Evolutionary conservation across 495 filamentous ascomycete genomes (phyloP).

Genomic region (Aspergillus biplanus): DNA sequence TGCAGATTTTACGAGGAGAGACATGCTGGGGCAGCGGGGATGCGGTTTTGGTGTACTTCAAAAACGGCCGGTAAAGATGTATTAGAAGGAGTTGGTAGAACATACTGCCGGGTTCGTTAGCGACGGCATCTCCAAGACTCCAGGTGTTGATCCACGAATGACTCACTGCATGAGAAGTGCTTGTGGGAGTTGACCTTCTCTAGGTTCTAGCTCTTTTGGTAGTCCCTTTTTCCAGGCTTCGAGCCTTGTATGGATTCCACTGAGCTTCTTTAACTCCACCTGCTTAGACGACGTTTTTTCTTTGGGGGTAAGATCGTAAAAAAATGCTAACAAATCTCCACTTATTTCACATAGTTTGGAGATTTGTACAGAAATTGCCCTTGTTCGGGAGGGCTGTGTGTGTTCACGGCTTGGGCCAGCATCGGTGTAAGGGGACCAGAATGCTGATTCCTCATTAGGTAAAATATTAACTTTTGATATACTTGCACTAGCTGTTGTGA

Average conservation of each 20-base stretch:
- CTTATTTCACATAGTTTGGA: slow-evolving; percentile 89
- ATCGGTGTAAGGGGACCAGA: slow-evolving; percentile 91
- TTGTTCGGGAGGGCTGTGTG: slow-evolving; percentile 79
- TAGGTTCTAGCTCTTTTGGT: slow-evolving; percentile 85
- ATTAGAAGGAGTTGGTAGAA: slow-evolving; percentile 96
- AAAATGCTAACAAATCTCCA: slow-evolving; percentile 83
- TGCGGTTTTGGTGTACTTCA: slow-evolving; percentile 79
- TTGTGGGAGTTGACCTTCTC: slow-evolving; percentile 85
- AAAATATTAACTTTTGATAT: slow-evolving; percentile 91
- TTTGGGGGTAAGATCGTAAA: slow-evolving; percentile 79
- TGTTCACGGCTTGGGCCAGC: slow-evolving; percentile 68
- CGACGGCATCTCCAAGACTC: slow-evolving; percentile 1
- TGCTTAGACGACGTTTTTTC: slow-evolving; percentile 65
- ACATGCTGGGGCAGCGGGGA: slow-evolving; percentile 87
- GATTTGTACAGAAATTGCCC: slow-evolving; percentile 81
- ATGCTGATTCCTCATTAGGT: slow-evolving; percentile 80
- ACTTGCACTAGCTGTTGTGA: slow-evolving; percentile 74
- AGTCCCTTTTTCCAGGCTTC: slow-evolving; percentile 90
- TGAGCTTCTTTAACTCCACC: slow-evolving; percentile 90
- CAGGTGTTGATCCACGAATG: neutral
- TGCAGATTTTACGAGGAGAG: slow-evolving; percentile 88
- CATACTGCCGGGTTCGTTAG: slow-evolving; percentile 67
- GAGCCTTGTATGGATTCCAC: slow-evolving; percentile 85
- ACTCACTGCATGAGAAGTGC: slow-evolving; percentile 95
- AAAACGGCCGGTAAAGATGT: slow-evolving; percentile 94